Conservation (phyloP, 345 rosid genomes). For the Rhizophora apiculata region DNA sequence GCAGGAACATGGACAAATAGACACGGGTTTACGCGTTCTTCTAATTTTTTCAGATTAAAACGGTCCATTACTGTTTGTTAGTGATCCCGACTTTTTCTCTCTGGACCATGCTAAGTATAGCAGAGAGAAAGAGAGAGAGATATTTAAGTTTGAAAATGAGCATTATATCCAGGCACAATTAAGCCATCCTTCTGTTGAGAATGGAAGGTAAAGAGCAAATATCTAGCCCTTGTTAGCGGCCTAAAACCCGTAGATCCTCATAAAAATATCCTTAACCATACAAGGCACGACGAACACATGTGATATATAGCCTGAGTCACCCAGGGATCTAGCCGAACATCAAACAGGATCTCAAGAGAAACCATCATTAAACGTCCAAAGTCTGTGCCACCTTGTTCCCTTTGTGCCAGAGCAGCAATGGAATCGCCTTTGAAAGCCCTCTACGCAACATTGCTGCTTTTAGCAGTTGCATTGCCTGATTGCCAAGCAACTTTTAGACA, state of each 20-base stretch:
- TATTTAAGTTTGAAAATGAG: neutral
- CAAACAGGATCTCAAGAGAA: no score
- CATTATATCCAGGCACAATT: neutral
- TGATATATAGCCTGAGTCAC: constrained; percentile 2
- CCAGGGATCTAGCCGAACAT: constrained; percentile 2
- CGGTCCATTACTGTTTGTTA: no score
- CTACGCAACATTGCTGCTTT: constrained; percentile 7
- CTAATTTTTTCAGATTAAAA: no score
- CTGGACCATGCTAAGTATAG: no score
- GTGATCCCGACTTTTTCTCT: no score
- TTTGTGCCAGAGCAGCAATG: constrained; percentile 1
- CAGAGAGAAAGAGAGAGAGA: neutral
- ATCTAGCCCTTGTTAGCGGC: neutral
- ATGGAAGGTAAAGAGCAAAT: constrained; percentile 13
- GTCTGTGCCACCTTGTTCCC: neutral
- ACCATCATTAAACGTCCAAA: neutral
- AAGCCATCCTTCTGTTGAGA: neutral
- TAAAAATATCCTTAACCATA: neutral
- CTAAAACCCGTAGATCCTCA: constrained; percentile 1
- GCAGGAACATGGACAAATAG: no score
- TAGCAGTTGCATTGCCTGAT: constrained; percentile 10
- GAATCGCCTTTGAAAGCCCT: constrained; percentile 14
- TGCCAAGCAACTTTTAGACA: neutral
- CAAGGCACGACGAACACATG: neutral
- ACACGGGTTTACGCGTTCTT: no score